Evolutionary conservation across 169 alveolate genomes (phyloP).

Genomic region (Sarcocystis neurona): DNA sequence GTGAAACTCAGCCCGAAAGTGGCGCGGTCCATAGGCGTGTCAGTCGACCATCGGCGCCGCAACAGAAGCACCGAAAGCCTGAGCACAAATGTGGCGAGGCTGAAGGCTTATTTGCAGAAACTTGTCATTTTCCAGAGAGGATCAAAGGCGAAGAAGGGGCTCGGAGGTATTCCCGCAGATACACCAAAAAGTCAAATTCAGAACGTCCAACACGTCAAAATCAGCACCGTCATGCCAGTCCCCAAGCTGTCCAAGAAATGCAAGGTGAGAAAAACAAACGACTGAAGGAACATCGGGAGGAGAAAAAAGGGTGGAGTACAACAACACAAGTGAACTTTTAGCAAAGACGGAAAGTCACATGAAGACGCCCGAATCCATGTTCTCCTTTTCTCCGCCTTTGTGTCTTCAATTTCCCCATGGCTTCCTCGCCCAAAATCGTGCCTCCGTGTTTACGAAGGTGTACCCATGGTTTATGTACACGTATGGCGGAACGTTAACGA

Average conservation of each 20-base stretch:
- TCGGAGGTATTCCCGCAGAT: slow-evolving; percentile 65
- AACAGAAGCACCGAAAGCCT: slow-evolving; percentile 93
- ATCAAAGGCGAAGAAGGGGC: slow-evolving; percentile 95
- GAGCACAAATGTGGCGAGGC: slow-evolving; percentile 92
- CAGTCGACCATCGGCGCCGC: slow-evolving; percentile 98
- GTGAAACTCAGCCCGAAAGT: slow-evolving; percentile 93
- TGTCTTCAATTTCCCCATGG: no score
- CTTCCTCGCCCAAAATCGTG: no score
- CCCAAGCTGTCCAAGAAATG: slow-evolving; percentile 10
- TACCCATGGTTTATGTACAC: no score
- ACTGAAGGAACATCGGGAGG: no score
- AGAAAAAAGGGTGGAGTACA: slow-evolving; percentile 56
- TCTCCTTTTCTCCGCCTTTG: no score
- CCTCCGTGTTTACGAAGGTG: no score
- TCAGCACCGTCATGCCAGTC: slow-evolving; percentile 57
- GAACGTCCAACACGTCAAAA: slow-evolving; percentile 37
- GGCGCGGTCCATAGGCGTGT: slow-evolving; percentile 97
- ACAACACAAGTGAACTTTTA: no score
- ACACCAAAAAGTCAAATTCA: slow-evolving; percentile 70
- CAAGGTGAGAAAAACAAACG: no score
- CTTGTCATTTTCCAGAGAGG: slow-evolving; percentile 93
- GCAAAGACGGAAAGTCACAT: no score
- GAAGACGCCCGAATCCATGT: no score
- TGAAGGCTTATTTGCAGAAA: slow-evolving; percentile 93
- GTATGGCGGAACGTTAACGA: no score